Evolutionary conservation across 2,329 filamentous ascomycete species (phyloP).

Genomic region (Neoarthrinium moseri): DNA sequence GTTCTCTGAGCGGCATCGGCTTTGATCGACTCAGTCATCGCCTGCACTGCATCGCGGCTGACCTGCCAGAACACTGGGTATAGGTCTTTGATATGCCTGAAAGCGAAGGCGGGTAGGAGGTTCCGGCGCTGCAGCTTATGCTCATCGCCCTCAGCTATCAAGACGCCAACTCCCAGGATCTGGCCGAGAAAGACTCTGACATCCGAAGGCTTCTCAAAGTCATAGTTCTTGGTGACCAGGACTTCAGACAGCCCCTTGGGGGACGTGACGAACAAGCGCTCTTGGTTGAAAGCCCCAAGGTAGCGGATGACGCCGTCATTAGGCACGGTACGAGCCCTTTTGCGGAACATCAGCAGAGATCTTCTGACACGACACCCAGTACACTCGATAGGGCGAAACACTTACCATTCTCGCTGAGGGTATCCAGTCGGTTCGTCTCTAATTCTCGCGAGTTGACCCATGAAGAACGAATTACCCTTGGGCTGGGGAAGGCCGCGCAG

Average conservation of each 20-base stretch:
- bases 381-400: neutral
- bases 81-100: slow-evolving; percentile 79
- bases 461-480: slow-evolving; percentile 39
- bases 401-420: slow-evolving; percentile 48
- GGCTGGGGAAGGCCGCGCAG: slow-evolving; percentile 47
- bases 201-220: slow-evolving; percentile 62
- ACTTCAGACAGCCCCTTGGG: slow-evolving; percentile 70
- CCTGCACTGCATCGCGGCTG: slow-evolving; percentile 62
- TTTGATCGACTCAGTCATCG: slow-evolving; percentile 54
- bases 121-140: slow-evolving; percentile 80
- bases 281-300: slow-evolving; percentile 38
- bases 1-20: slow-evolving; percentile 27
- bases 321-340: slow-evolving; percentile 59
- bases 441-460: slow-evolving; percentile 47
- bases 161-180: slow-evolving; percentile 67
- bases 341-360: slow-evolving; percentile 4
- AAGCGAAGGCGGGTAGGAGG: slow-evolving; percentile 81
- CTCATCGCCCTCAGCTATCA: slow-evolving; percentile 87
- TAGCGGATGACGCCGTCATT: slow-evolving; percentile 71
- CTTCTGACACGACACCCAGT: neutral
- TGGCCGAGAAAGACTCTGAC: slow-evolving; percentile 57
- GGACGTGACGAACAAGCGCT: slow-evolving; percentile 43
- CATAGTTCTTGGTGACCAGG: slow-evolving; percentile 66
- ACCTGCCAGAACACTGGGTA: slow-evolving; percentile 86
- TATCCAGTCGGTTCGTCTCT: slow-evolving; percentile 36